Conservation (phyloP, 164 flowering plant genomes). For the Chimonanthus praecox region DNA sequence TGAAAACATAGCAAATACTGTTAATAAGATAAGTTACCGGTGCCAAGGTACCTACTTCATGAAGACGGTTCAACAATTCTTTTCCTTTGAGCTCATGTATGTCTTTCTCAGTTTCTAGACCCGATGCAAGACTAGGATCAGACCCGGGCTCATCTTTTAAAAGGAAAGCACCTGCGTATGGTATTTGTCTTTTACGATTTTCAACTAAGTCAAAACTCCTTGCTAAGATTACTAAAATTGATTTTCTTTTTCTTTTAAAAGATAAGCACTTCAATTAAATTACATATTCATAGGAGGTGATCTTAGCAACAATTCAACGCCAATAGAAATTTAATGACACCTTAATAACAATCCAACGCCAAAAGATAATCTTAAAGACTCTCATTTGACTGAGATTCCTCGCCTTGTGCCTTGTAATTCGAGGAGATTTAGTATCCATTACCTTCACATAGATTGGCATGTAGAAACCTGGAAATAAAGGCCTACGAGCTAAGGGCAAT, state of each 20-base stretch:
- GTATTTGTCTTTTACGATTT: conserved; percentile 72
- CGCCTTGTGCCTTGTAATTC: background rate
- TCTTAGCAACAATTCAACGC: background rate
- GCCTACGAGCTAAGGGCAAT: conserved; percentile 72
- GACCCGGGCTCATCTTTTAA: conserved; percentile 74
- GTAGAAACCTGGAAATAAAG: conserved; percentile 93
- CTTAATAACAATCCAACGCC: background rate
- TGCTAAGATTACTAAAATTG: background rate
- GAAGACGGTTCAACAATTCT: conserved; percentile 76
- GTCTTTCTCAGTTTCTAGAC: conserved; percentile 62
- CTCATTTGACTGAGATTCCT: too few species aligned
- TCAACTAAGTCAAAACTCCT: conserved; percentile 39
- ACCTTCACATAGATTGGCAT: conserved; percentile 97
- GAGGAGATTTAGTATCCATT: conserved; percentile 2
- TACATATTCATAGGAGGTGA: background rate
- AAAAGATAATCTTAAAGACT: too few species aligned
- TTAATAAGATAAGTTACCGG: conserved; percentile 42
- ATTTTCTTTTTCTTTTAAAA: too few species aligned
- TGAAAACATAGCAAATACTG: background rate
- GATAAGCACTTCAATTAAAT: too few species aligned
- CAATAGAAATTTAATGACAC: background rate
- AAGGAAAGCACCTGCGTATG: conserved; percentile 95
- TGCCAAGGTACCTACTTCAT: conserved; percentile 95
- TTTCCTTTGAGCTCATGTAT: conserved; percentile 71
- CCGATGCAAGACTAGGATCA: conserved; percentile 41